These are phyloP conservation scores for Crithidia sp. DNA, from an alignment of 208 protist species.

Conservation along the genomic window DNA sequence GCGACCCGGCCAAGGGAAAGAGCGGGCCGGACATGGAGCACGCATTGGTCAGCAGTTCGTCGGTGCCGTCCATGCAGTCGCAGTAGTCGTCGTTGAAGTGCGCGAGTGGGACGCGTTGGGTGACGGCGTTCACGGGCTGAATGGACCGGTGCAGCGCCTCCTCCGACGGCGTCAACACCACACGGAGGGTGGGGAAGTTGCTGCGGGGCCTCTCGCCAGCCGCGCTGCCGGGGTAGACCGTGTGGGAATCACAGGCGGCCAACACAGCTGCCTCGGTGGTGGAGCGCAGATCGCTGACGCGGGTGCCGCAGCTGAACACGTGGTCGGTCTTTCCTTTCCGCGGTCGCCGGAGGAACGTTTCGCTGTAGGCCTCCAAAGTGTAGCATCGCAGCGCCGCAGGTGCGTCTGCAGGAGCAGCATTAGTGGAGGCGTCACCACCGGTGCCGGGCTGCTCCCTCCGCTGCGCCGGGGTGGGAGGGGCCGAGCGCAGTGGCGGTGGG, in stretches of 20 bases:
- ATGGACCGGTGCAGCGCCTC: constrained; percentile 39
- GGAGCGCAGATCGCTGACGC: constrained; percentile 57
- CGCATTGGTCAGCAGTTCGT: constrained; percentile 78
- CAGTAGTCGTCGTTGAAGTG: constrained; percentile 87
- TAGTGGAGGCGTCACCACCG: background rate
- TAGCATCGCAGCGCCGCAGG: constrained; percentile 40
- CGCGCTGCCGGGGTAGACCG: background rate
- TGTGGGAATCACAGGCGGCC: constrained; percentile 30
- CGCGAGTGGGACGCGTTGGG: constrained; percentile 55
- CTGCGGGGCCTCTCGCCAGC: no score
- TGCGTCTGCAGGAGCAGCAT: background rate
- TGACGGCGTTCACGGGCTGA: constrained; percentile 50
- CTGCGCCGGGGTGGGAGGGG: background rate
- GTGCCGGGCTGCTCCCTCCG: background rate
- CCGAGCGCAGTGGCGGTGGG: constrained; percentile 2
- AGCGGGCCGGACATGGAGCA: constrained; percentile 76
- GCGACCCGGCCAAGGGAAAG: constrained; percentile 36
- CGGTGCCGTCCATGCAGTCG: constrained; percentile 81
- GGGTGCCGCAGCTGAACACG: constrained; percentile 74
- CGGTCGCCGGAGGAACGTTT: constrained; percentile 36
- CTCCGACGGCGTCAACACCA: constrained; percentile 64
- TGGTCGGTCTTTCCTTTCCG: constrained; percentile 15
- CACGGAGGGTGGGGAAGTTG: constrained; percentile 41
- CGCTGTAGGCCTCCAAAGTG: constrained; percentile 76
- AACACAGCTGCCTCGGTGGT: constrained; percentile 40